These are phyloP conservation scores for Aegilops umbellulata DNA, from an alignment of 176 grass and related monocot genomes.

Conservation along the genomic window DNA sequence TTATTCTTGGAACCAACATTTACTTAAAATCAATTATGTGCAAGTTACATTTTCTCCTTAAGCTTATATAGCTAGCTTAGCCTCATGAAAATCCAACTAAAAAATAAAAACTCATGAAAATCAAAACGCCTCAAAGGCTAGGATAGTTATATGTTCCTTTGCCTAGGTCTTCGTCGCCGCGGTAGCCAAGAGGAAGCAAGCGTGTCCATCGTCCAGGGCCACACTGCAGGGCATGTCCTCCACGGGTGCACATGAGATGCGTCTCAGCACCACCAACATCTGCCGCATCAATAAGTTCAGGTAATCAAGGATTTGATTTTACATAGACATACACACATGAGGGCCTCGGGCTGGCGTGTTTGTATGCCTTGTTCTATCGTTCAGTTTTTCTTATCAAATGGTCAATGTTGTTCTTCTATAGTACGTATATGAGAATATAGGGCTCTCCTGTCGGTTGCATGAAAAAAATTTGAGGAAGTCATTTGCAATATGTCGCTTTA, in stretches of 20 bases:
- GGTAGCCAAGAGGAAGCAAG: slow-evolving; percentile 75
- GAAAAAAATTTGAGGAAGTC: not conserved
- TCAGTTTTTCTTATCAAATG: no score
- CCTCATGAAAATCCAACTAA: no score
- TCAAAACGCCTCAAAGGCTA: not conserved
- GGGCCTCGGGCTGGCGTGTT: no score
- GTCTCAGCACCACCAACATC: slow-evolving; percentile 24
- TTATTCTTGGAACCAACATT: not conserved
- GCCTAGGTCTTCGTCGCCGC: slow-evolving; percentile 68
- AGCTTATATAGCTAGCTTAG: not conserved
- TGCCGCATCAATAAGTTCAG: slow-evolving; percentile 63
- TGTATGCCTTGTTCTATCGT: no score
- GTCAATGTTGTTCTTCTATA: no score
- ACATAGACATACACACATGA: no score
- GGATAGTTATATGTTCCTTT: not conserved
- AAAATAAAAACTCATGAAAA: not conserved
- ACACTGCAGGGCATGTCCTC: slow-evolving; percentile 6
- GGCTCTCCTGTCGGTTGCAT: not conserved
- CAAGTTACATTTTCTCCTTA: not conserved
- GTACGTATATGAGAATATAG: no score
- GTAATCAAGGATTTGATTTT: slow-evolving; percentile 3
- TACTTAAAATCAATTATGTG: not conserved
- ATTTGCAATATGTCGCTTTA: not conserved
- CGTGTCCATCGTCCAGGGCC: slow-evolving; percentile 61
- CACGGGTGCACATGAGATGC: not conserved